Percentiles rank a stretch among this genome's conserved stretches.
phyloP scores from a whole-genome alignment of 805 yeast species.

The Teunomyces aglyptinius region DNA sequence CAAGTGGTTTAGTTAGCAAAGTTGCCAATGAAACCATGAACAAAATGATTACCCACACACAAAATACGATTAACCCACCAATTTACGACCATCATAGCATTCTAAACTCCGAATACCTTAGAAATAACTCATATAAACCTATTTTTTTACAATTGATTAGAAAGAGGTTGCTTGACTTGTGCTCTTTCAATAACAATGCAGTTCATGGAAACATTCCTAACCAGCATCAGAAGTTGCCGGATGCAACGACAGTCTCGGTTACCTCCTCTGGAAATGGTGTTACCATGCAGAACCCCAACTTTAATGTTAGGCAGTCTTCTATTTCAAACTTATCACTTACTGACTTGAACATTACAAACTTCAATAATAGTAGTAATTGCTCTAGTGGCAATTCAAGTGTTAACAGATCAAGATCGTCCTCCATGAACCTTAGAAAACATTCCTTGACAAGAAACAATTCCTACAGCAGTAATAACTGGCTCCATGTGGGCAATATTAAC shows the following conservation, averaged over 20 bases:
- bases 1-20: slow-evolving; percentile 43
- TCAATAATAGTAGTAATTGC: slow-evolving; percentile 16
- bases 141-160: slow-evolving; percentile 41
- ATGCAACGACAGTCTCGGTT: slow-evolving; percentile 23
- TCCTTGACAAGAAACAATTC: slow-evolving; percentile 44
- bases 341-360: slow-evolving; percentile 36
- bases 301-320: slow-evolving; percentile 33
- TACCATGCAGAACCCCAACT: slow-evolving; percentile 9
- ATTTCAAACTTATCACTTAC: slow-evolving; percentile 41
- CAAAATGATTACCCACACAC: slow-evolving; percentile 19
- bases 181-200: slow-evolving; percentile 20
- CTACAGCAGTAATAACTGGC: slow-evolving; percentile 35
- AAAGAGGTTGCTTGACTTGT: slow-evolving; percentile 40
- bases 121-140: slow-evolving; percentile 34
- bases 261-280: slow-evolving; percentile 12
- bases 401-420: slow-evolving; percentile 35
- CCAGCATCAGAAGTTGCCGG: slow-evolving; percentile 17
- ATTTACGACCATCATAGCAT: slow-evolving; percentile 34
- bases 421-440: slow-evolving; percentile 40
- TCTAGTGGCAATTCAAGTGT: slow-evolving; percentile 13
- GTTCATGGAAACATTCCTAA: background rate
- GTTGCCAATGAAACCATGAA: slow-evolving; percentile 43
- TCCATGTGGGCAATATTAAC: slow-evolving; percentile 43
- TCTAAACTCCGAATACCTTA: slow-evolving; percentile 30
- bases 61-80: slow-evolving; percentile 15